phyloP scores from a whole-genome alignment of 345 rosid genomes.

The Brassica carinata region DNA sequence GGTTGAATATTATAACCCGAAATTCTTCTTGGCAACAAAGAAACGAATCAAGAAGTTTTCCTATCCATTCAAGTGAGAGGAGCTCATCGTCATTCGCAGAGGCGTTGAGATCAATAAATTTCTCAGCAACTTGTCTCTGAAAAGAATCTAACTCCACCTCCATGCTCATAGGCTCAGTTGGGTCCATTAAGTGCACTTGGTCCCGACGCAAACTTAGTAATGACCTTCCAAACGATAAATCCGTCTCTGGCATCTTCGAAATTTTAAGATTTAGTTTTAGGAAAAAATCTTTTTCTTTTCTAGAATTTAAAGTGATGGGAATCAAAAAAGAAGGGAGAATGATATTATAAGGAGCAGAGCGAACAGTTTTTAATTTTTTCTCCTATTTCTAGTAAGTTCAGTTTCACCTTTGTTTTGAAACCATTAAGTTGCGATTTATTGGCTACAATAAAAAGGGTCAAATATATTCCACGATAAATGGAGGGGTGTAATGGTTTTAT shows the following conservation, averaged over 20 bases:
- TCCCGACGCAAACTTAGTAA: constrained; percentile 2
- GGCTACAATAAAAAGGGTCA: not conserved
- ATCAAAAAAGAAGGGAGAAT: not conserved
- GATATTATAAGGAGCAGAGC: not conserved
- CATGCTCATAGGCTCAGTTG: not conserved
- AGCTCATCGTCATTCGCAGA: not conserved
- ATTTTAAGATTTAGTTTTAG: not conserved
- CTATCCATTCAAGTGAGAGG: not conserved
- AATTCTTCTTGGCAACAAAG: constrained; percentile 1
- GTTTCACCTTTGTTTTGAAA: not conserved
- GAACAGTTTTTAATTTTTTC: not conserved
- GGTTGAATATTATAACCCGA: not conserved
- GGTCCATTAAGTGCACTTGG: not conserved
- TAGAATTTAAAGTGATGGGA: not conserved
- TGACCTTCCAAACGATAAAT: not conserved
- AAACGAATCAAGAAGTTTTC: not conserved
- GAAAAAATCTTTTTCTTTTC: not conserved
- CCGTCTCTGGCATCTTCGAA: not conserved
- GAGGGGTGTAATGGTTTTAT: not conserved
- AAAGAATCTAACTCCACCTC: not conserved
- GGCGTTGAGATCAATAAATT: not conserved
- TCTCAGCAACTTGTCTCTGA: not conserved
- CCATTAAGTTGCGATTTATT: not conserved
- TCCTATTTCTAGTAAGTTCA: not conserved
- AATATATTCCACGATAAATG: not conserved